Conservation (phyloP, 139 green algal species). For the Tetradesmus obliquus region DNA sequence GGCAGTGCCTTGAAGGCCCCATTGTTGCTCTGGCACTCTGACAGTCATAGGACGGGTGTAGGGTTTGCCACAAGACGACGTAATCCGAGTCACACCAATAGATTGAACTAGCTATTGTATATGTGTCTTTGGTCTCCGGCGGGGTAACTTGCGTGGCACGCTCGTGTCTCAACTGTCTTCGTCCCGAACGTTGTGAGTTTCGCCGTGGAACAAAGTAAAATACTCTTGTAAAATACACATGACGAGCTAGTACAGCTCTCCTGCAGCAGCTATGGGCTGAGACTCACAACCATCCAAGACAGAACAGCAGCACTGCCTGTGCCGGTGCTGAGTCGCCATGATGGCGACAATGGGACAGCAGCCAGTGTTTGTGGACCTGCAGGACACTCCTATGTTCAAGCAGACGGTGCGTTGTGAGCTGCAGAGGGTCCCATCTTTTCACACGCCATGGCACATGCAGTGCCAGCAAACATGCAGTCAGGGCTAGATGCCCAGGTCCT, state of each 20-base stretch:
- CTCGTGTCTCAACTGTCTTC: neutral
- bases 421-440: neutral
- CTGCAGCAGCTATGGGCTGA: neutral
- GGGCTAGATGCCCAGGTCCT: neutral
- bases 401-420: neutral
- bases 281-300: neutral
- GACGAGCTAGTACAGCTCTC: neutral
- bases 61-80: neutral
- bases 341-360: slow-evolving; percentile 11
- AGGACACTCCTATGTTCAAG: slow-evolving; percentile 46
- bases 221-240: neutral
- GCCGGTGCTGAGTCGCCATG: neutral
- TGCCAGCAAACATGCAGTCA: neutral
- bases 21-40: neutral
- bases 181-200: neutral
- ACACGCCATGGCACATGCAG: neutral
- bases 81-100: neutral
- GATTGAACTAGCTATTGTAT: too few species aligned
- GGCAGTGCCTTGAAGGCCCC: neutral
- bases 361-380: slow-evolving; percentile 28
- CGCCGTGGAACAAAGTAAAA: neutral
- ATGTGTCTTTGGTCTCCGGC: neutral
- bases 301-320: neutral
- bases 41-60: neutral
- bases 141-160: neutral